Evolutionary conservation across 805 yeast genomes (phyloP).

Genomic region (Kregervanrija delftensis): DNA sequence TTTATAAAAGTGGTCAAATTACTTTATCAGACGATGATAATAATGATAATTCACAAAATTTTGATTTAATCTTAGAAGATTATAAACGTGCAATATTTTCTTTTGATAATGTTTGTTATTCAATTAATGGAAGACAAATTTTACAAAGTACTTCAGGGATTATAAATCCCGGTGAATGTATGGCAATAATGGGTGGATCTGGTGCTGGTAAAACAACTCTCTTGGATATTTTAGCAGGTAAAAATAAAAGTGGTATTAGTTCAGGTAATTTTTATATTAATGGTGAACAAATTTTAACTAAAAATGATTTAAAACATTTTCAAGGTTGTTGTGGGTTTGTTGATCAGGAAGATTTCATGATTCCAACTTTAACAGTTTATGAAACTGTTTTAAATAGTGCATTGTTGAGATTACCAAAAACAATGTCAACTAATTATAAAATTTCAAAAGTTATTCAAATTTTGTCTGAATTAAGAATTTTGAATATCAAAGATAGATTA

Average conservation of each 20-base stretch:
- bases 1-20: conserved; percentile 28
- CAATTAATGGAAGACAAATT: conserved; percentile 45
- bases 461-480: conserved; percentile 74
- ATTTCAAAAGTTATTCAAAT: conserved; percentile 78
- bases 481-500: conserved; percentile 73
- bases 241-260: conserved; percentile 68
- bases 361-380: conserved; percentile 91
- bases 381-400: conserved; percentile 95
- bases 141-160: conserved; percentile 64
- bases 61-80: conserved; percentile 33
- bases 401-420: conserved; percentile 71
- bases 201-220: conserved; percentile 98
- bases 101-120: conserved; percentile 66
- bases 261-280: conserved; percentile 69
- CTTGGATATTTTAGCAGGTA: conserved; percentile 84
- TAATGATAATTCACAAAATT: conserved; percentile 34
- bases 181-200: conserved; percentile 97
- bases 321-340: conserved; percentile 83
- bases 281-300: conserved; percentile 41
- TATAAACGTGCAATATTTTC: conserved; percentile 67
- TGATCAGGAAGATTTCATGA: conserved; percentile 86
- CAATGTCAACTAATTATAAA: conserved; percentile 70
- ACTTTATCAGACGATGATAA: conserved; percentile 21
- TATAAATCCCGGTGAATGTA: conserved; percentile 79
- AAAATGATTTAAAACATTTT: conserved; percentile 36